These are phyloP conservation scores for Beauveria varroae DNA, from an alignment of 2,329 filamentous ascomycete species.

Conservation along the genomic window DNA sequence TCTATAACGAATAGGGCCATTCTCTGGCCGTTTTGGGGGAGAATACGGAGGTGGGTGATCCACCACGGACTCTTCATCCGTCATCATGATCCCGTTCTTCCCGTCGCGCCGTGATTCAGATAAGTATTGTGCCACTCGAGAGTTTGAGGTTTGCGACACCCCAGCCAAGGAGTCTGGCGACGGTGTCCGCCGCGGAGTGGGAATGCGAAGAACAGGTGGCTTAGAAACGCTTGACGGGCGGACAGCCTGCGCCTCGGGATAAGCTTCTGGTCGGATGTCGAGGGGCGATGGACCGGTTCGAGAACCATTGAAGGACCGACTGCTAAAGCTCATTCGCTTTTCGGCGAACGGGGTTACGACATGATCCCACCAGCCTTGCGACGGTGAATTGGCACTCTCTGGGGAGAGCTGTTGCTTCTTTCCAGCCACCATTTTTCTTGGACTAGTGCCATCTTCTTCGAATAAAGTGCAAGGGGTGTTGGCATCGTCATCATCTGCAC, in stretches of 20 bases:
- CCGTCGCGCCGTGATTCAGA: conserved; percentile 13
- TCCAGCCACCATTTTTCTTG: conserved; percentile 31
- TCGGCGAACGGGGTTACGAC: conserved; percentile 62
- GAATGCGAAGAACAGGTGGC: conserved; percentile 29
- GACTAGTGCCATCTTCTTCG: conserved; percentile 55
- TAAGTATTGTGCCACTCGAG: conserved; percentile 11
- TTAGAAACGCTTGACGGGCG: not conserved
- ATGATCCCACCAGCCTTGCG: conserved; percentile 71
- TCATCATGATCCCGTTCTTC: conserved; percentile 33
- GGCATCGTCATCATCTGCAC: conserved; percentile 31
- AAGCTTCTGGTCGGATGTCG: not conserved
- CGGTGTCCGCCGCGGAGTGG: conserved; percentile 27
- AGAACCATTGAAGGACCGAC: conserved; percentile 23
- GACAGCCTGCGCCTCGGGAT: conserved; percentile 9
- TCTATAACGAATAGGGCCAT: conserved; percentile 39
- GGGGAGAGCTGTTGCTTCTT: conserved; percentile 31
- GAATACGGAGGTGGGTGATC: conserved; percentile 51
- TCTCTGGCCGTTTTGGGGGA: conserved; percentile 33
- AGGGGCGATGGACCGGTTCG: conserved; percentile 1
- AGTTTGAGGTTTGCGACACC: conserved; percentile 16
- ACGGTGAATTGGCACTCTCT: conserved; percentile 48
- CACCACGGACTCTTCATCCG: conserved; percentile 24
- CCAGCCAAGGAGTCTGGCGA: conserved; percentile 18
- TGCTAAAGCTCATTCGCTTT: conserved; percentile 35
- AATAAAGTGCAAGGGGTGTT: conserved; percentile 59